A percentile compares a stretch with the other conserved stretches of the same genome.
These are phyloP conservation scores for Mycena rebaudengoi DNA, from an alignment of 768 basidiomycete genomes.

Conservation along the genomic window DNA sequence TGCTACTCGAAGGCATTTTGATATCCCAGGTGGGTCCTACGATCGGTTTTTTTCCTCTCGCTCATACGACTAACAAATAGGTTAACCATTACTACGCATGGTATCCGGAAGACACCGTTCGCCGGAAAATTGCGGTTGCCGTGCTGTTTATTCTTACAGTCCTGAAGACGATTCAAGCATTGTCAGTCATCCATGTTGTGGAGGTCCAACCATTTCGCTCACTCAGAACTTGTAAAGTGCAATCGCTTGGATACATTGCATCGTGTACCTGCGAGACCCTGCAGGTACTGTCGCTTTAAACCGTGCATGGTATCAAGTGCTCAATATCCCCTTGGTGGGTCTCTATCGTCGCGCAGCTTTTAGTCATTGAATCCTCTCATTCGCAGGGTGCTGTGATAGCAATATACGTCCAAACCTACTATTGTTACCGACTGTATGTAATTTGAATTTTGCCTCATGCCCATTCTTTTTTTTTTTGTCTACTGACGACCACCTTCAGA, in stretches of 20 bases:
- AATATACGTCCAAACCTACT: slow-evolving; percentile 5
- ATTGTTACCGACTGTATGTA: slow-evolving; percentile 3
- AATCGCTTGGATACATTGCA: slow-evolving; percentile 3
- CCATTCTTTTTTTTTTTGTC: neutral
- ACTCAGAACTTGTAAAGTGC: neutral
- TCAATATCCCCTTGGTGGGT: slow-evolving; percentile 13
- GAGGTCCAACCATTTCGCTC: neutral
- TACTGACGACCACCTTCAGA: neutral
- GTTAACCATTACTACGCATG: slow-evolving; percentile 2
- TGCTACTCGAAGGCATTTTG: slow-evolving; percentile 6
- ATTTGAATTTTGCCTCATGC: too few species aligned
- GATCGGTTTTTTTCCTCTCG: neutral
- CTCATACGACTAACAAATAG: neutral
- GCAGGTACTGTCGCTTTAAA: slow-evolving; percentile 1
- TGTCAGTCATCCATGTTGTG: neutral
- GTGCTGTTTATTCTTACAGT: neutral
- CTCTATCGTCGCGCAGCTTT: neutral
- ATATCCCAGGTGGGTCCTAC: slow-evolving; percentile 5
- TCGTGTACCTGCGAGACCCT: slow-evolving; percentile 4
- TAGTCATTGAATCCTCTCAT: neutral
- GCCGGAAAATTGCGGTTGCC: neutral
- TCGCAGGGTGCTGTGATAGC: neutral
- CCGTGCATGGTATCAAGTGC: neutral
- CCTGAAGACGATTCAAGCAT: slow-evolving; percentile 6
- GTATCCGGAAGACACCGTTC: neutral